Evolutionary conservation across 805 yeast genomes (phyloP), one percentile per base, ranked within the genome.

Genomic region (Candida awuae): DNA sequence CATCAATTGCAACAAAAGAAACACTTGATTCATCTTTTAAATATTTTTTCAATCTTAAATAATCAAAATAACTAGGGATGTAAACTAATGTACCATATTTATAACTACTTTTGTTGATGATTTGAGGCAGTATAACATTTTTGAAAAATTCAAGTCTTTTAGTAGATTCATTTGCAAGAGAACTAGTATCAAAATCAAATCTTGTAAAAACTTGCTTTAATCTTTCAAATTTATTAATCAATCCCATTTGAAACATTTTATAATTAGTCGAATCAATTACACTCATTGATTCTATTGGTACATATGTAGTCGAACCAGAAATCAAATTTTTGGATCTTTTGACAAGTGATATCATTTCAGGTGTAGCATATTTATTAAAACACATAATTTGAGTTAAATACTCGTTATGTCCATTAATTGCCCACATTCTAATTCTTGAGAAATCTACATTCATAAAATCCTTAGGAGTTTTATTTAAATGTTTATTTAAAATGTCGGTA

Each of bases 401-500:
- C 46, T 67, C 70, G 12, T 84, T 80, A 49, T 84, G 79, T 45
- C 85, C 94, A 53, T 92, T 88, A 47, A 92, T 79, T 27, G 82
- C 78, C 94, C 95, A 88, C 82, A 84, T 81, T 51, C 96, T 72
- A 28, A 92, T 80, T 49, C 98, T 72, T 41, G 92, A 77, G 59
- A 92, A 92, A 61, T 92, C 98, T 13, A 94, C 82, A 41, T 77
- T 82, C 4, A 56, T 45, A 47, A 71, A 71, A 36, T 80, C 75
- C 46, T 75, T 74, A 6, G 97, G 97, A 33, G 87, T 75, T 40
- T 70, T 65, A 59, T 88, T 87, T 41, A 87, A 49, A 54, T 80
- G 77, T 46, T 77, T 76, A 49, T 80, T 65, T n/a, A 82, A 61
- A 6, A 78, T 71, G 13, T 79, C 77, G 22, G 59, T 60, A 8